Base-by-base conservation (phyloP, 1,139 yeast species). In the Candida gigantensis region DNA sequence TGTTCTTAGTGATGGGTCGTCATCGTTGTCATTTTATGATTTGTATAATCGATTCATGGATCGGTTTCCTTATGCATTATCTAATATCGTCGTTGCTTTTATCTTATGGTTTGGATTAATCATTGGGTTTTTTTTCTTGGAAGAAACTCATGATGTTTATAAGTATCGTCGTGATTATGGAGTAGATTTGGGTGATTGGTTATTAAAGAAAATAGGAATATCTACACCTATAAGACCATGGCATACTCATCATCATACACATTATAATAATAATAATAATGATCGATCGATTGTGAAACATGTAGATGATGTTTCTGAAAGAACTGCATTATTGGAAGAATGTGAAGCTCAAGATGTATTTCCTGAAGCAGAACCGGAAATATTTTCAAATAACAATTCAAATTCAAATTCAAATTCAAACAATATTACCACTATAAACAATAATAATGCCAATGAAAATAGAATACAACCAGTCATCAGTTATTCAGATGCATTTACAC, bases 51-150 rank as follows among this genome's bases (percentile, higher is more conserved):
- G 37, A 9, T 55, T 77, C 40, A 62, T 74, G 21, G 52, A 61
- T 14, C 56, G 53, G 28, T 67, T 68, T 50, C 87, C 87, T 0
- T 81, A 78, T 50, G 79, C 83, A 1, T 58, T 80, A 44, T 79
- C 84, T 4, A 81, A 80, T 51, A 50, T 81, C 7, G 77, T 74
- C 3, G 79, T 80, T 13, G 70, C 79, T 4, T 5, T 49, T 2
- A 58, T 74, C 34, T 57, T 79, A 21, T 51, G 60, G 53, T 33
- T 61, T 27, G 71, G 79, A 17, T 45, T 68, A 12, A 16, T 65
- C 2, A 45, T 65, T 24, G 79, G 72, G 3, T 58, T 75, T 35
- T 64, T 81, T 32, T 79, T 80, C 47, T 55, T 81, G 25, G 84
- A 81, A 50, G 88, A 81, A 53, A 77, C 85, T 3, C 81, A 77